Evolutionary conservation across 176 grass and related monocot species (phyloP).

Genomic region (Carex parvula): DNA sequence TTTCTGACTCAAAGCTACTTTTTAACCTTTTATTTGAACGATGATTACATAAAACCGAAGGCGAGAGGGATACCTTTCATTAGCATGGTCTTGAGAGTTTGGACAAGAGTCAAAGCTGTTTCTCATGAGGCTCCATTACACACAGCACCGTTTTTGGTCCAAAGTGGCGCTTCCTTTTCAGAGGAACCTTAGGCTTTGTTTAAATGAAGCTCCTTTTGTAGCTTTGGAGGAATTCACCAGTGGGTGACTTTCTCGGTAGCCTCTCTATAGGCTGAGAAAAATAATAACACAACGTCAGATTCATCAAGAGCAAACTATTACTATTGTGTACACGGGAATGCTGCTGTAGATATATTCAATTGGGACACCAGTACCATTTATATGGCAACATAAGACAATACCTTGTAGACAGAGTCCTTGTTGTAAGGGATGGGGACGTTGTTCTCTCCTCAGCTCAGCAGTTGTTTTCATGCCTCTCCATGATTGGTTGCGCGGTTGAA

Average conservation of each 20-base stretch:
- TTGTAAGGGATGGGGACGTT: constrained; percentile 67
- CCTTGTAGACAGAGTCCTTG: constrained; percentile 90
- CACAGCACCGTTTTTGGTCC: constrained; percentile 45
- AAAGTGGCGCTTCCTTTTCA: constrained; percentile 35
- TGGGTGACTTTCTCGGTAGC: constrained; percentile 71
- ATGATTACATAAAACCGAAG: neutral
- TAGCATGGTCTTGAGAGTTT: constrained; percentile 54
- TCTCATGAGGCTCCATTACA: constrained; percentile 65
- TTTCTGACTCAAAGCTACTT: neutral
- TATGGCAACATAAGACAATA: constrained; percentile 10
- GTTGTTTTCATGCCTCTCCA: constrained; percentile 95
- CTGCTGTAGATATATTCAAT: constrained; percentile 10
- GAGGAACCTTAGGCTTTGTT: constrained; percentile 65
- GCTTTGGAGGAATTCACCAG: constrained; percentile 68
- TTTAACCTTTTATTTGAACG: neutral
- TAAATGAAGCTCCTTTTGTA: constrained; percentile 72
- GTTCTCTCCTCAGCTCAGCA: constrained; percentile 57
- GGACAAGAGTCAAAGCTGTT: constrained; percentile 46
- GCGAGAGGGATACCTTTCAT: constrained; percentile 44
- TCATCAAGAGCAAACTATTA: neutral
- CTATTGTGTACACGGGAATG: no score
- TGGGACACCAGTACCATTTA: neutral
- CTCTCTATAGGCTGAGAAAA: constrained; percentile 67
- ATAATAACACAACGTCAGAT: constrained; percentile 22
- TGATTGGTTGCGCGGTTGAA: constrained; percentile 55